Conservation (phyloP, 139 green algal genomes). For the Haematococcus lacustris region DNA sequence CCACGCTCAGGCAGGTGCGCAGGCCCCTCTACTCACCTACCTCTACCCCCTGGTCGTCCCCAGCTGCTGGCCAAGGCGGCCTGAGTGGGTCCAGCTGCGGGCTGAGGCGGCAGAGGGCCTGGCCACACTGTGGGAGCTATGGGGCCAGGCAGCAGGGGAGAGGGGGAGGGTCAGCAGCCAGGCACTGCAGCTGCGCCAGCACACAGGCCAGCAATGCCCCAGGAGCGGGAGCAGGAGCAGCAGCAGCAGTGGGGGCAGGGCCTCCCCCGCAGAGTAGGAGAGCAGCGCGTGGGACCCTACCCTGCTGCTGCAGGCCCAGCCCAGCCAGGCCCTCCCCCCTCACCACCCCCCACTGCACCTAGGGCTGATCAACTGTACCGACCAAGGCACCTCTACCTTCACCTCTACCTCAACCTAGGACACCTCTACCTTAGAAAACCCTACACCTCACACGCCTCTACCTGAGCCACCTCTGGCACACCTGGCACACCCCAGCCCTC, state of each 20-base stretch:
- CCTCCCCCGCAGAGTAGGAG: too few species aligned
- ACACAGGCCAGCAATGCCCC: not conserved
- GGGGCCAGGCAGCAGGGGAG: not conserved
- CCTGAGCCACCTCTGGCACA: too few species aligned
- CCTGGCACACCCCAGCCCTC: not conserved
- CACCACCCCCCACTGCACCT: too few species aligned
- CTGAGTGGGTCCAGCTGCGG: conserved; percentile 39
- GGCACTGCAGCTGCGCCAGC: too few species aligned
- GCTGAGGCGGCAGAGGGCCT: not conserved
- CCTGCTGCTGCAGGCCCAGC: not conserved
- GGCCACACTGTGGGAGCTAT: conserved; percentile 14
- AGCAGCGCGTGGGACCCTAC: too few species aligned
- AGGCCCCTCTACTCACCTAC: not conserved
- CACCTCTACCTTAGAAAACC: too few species aligned
- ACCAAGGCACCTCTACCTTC: too few species aligned
- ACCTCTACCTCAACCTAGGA: too few species aligned
- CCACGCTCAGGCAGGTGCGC: not conserved
- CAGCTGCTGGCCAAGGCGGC: not conserved
- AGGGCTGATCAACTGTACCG: too few species aligned
- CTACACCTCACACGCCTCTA: not conserved
- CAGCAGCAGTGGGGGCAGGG: too few species aligned
- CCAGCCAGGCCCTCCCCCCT: too few species aligned
- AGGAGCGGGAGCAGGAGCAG: not conserved
- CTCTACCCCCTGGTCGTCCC: conserved; percentile 71
- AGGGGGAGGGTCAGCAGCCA: conserved; percentile 48